Percentiles rank a stretch among this genome's conserved stretches.
These are phyloP conservation scores for Holtermannia corniformis DNA, from an alignment of 768 basidiomycete genomes.

Conservation along the genomic window DNA sequence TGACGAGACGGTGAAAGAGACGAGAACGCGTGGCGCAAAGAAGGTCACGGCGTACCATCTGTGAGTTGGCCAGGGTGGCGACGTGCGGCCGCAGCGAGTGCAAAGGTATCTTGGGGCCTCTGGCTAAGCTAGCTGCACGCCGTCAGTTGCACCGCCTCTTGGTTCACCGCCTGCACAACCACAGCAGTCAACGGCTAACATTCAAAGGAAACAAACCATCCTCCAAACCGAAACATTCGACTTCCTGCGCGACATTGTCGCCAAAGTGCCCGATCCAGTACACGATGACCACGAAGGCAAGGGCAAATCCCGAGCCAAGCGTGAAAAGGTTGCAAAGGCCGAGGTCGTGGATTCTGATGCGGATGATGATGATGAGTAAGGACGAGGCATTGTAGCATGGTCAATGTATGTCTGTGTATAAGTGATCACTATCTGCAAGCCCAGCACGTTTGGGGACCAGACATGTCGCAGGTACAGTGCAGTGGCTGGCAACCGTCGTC, in stretches of 20 bases:
- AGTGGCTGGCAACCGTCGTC: no score
- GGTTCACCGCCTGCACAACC: neutral
- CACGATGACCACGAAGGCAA: conserved; percentile 57
- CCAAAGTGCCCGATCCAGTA: conserved; percentile 74
- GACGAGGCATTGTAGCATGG: no score
- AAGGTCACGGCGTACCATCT: conserved; percentile 88
- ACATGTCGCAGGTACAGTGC: no score
- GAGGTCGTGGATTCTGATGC: conserved; percentile 6
- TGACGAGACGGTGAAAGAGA: conserved; percentile 71
- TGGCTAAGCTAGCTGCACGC: no score
- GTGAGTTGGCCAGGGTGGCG: conserved; percentile 54
- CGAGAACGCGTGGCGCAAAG: conserved; percentile 65
- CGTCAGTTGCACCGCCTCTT: conserved; percentile 1
- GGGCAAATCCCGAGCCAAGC: conserved; percentile 16
- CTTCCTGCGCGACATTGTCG: conserved; percentile 86
- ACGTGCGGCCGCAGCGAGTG: neutral
- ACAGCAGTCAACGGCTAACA: neutral
- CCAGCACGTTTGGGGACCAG: no score
- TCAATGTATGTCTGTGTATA: no score
- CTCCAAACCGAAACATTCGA: conserved; percentile 80
- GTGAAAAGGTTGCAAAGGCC: neutral
- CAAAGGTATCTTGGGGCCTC: neutral
- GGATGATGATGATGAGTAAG: neutral
- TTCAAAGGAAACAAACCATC: conserved; percentile 76
- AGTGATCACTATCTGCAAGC: no score